Conservation (phyloP, 2,329 filamentous ascomycete genomes). For the Aureobasidium sp. region DNA sequence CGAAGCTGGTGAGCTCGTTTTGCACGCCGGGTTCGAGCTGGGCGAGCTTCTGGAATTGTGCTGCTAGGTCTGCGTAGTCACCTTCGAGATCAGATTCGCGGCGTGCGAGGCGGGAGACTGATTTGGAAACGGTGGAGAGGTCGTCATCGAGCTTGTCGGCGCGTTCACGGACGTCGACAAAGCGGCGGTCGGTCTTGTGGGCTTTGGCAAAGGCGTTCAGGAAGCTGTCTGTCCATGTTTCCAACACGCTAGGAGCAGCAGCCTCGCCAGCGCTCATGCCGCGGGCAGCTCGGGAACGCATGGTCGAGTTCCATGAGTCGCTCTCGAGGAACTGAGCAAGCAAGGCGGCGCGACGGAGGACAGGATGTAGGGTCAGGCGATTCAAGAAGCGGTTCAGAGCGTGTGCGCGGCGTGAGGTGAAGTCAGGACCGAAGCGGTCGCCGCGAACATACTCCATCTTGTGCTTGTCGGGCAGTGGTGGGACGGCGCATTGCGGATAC, state of each 20-base stretch:
- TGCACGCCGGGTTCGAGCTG: conserved; percentile 83
- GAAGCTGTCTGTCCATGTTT: conserved; percentile 91
- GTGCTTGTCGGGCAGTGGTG: conserved; percentile 94
- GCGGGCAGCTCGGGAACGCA: conserved; percentile 69
- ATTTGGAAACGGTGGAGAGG: conserved; percentile 86
- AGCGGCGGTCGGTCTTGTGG: conserved; percentile 88
- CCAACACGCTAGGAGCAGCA: conserved; percentile 65
- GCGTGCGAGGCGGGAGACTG: conserved; percentile 82
- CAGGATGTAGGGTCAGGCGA: conserved; percentile 79
- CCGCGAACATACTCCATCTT: conserved; percentile 98
- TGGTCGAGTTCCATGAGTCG: conserved; percentile 92
- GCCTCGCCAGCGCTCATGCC: conserved; percentile 40
- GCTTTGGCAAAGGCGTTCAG: conserved; percentile 97
- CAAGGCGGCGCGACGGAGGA: conserved; percentile 73
- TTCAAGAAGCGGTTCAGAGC: conserved; percentile 87
- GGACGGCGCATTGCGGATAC: conserved; percentile 86
- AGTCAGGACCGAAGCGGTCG: conserved; percentile 89
- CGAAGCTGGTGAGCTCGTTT: conserved; percentile 74
- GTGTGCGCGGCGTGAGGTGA: conserved; percentile 79
- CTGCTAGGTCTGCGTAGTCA: conserved; percentile 83
- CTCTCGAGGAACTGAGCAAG: conserved; percentile 88
- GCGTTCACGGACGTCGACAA: conserved; percentile 87
- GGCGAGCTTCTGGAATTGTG: conserved; percentile 91
- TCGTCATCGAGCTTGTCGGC: conserved; percentile 94
- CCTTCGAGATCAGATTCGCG: conserved; percentile 80